Percentiles rank a stretch among this genome's conserved stretches.
Evolutionary conservation across 2,329 filamentous ascomycete species (phyloP).

Genomic region (Fusarium sp.): DNA sequence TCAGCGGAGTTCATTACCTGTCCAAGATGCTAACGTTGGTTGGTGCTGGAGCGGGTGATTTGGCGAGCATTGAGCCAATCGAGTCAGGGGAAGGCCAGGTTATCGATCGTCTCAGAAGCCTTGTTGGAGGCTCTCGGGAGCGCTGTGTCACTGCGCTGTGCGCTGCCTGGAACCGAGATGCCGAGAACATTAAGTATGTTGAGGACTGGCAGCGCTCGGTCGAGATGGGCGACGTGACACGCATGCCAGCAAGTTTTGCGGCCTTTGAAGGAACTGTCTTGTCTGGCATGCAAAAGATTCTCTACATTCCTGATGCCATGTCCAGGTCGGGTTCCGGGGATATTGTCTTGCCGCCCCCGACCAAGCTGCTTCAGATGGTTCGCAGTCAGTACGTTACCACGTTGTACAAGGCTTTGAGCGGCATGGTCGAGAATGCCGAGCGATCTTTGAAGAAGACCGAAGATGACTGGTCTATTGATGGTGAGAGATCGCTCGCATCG

Average conservation of each 20-base stretch:
- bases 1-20: constrained; percentile 92
- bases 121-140: constrained; percentile 83
- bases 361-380: constrained; percentile 90
- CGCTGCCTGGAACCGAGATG: constrained; percentile 91
- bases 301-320: constrained; percentile 90
- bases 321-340: constrained; percentile 75
- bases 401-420: constrained; percentile 90
- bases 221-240: constrained; percentile 86
- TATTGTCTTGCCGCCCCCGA: constrained; percentile 84
- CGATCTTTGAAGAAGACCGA: constrained; percentile 71
- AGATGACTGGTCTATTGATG: constrained; percentile 66
- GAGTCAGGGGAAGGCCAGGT: constrained; percentile 63
- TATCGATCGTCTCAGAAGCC: constrained; percentile 75
- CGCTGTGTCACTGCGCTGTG: constrained; percentile 86
- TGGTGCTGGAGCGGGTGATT: constrained; percentile 86
- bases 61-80: constrained; percentile 78
- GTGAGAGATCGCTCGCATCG: constrained; percentile 52
- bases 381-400: constrained; percentile 92
- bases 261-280: constrained; percentile 86
- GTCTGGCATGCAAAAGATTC: constrained; percentile 89
- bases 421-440: constrained; percentile 97
- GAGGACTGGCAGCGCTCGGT: constrained; percentile 91
- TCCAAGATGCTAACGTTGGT: constrained; percentile 83
- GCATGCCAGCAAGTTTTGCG: constrained; percentile 87
- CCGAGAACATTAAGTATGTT: constrained; percentile 88